These are phyloP conservation scores for Candida morakotiae DNA, from an alignment of 805 yeast genomes.

Conservation along the genomic window DNA sequence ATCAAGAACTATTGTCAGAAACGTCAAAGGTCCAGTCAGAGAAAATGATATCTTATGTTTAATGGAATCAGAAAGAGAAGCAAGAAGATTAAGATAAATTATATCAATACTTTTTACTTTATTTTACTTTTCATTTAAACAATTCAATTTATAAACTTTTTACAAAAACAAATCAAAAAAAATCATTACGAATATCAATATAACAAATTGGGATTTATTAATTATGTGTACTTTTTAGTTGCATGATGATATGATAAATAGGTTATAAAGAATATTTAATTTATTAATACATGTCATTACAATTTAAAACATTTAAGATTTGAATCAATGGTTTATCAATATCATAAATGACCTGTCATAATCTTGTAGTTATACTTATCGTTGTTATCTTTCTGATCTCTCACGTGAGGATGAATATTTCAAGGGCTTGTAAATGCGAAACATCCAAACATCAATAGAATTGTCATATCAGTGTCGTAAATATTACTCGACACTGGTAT, in stretches of 20 bases:
- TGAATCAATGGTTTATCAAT: no score
- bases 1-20: constrained; percentile 47
- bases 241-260: constrained; percentile 6
- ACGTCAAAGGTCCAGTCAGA: constrained; percentile 50
- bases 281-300: constrained; percentile 7
- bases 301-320: no score
- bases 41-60: constrained; percentile 92
- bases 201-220: constrained; percentile 1
- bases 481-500: neutral
- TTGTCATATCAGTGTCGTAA: neutral
- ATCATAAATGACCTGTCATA: no score
- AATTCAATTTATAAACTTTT: neutral
- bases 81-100: constrained; percentile 13
- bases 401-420: neutral
- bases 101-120: neutral
- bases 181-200: neutral
- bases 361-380: no score
- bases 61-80: constrained; percentile 99
- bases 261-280: constrained; percentile 2
- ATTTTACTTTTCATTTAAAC: neutral
- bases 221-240: constrained; percentile 5
- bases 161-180: neutral
- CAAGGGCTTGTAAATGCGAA: neutral
- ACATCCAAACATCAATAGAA: neutral
- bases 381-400: no score